Base-by-base conservation (phyloP, 352 stramenopile genomes). In the Elongisporangium senticosum region DNA sequence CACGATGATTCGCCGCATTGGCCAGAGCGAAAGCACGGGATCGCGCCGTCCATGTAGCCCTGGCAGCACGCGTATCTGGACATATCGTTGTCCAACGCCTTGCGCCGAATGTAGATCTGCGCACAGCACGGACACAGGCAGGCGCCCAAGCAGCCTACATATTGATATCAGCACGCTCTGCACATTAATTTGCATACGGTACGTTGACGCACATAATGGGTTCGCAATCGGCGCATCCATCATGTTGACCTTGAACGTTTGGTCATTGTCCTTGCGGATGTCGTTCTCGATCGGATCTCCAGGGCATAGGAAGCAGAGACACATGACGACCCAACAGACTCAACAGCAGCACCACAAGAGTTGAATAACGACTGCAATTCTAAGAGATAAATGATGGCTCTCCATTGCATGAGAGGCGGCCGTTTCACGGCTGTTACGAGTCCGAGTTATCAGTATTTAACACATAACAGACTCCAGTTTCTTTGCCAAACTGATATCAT, bases 61-160 rank as follows among this genome's bases (percentile, higher is more conserved):
- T 98, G 92, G 68, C 92, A 98, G 71, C 90, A 98, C 49, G 67
- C 75, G 72, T 98, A 98, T 51, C 97, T 95, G 53, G 63, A 77
- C 93, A 96, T 98, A 61, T 96, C 91, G 22, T 83, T 79, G 67
- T 96, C 92, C 7, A 98, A 70, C 33, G 79, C 92, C 82, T 93
- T 97, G 64, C 93, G 79, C 8, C 93, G 83, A 63, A 98, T 92
- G 59, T 92, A 71, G 49, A 96, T 85, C 64, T 97, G 90, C 55
- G 82, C 87, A 67, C 90, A 97, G 61, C 83, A 95, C 19, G 83
- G 87, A 39, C 89, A 97, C 14, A 97, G 56, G 40, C 83, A 90
- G 51, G 83, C 72, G 51, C 64, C 77, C 72, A 96, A 21, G 55
- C 79, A 79, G 62, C 87, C 74, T 85, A 53, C 33, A 43, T 13